Conservation (phyloP, 2,329 filamentous ascomycete species). For the Penicillium glabrum region DNA sequence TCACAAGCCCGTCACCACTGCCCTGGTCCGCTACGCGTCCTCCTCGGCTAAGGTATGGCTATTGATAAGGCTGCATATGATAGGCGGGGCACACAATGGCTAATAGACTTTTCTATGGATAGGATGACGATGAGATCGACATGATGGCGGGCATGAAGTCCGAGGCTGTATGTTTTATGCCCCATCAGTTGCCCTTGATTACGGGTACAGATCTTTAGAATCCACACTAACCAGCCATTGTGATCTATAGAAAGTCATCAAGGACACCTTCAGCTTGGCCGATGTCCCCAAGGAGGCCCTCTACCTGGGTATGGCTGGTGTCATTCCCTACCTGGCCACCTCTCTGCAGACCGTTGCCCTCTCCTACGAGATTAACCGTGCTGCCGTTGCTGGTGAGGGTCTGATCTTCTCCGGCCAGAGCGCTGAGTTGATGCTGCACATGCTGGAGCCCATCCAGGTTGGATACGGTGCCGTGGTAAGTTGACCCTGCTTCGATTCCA, state of each 20-base stretch:
- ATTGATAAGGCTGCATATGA: neutral
- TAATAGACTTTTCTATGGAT: conserved; percentile 36
- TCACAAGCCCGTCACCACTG: conserved; percentile 48
- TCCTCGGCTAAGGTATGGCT: conserved; percentile 49
- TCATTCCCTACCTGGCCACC: conserved; percentile 81
- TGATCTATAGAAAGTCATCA: conserved; percentile 57
- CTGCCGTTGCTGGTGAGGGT: conserved; percentile 59
- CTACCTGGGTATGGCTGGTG: conserved; percentile 70
- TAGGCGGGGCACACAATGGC: conserved; percentile 45
- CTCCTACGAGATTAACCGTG: conserved; percentile 76
- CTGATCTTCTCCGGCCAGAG: conserved; percentile 68
- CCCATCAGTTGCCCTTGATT: neutral
- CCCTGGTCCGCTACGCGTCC: conserved; percentile 51
- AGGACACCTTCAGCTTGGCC: conserved; percentile 66
- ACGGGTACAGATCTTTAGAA: neutral
- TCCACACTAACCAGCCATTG: conserved; percentile 1
- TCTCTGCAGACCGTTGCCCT: conserved; percentile 80
- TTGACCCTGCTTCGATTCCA: conserved; percentile 18
- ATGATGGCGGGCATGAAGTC: conserved; percentile 54
- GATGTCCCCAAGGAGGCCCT: conserved; percentile 68
- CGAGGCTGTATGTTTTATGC: conserved; percentile 57
- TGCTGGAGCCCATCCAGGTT: conserved; percentile 83
- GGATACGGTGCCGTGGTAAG: conserved; percentile 83
- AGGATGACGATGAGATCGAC: conserved; percentile 37
- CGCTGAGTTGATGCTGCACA: conserved; percentile 68